phyloP scores from a whole-genome alignment of 2,329 filamentous ascomycete genomes.

The Colletotrichum melonis region DNA sequence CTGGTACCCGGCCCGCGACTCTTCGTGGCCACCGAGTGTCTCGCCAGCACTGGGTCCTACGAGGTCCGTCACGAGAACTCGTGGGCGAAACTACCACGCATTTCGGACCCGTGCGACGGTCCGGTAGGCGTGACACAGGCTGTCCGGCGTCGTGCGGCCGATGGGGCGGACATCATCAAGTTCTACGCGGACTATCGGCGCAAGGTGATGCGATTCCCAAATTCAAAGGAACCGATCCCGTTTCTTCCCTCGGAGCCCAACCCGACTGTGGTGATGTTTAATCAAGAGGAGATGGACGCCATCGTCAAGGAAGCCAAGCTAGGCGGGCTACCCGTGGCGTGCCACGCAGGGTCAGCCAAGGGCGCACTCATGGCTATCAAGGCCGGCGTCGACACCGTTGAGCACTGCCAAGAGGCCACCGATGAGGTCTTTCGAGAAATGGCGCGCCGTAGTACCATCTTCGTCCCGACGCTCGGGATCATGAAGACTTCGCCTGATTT shows the following conservation, averaged over 20 bases:
- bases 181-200: slow-evolving; percentile 63
- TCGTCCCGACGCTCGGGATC: slow-evolving; percentile 64
- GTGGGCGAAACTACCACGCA: slow-evolving; percentile 42
- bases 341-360: slow-evolving; percentile 54
- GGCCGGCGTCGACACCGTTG: slow-evolving; percentile 59
- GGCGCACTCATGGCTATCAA: slow-evolving; percentile 57
- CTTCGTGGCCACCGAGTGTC: slow-evolving; percentile 63
- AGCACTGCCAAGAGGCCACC: slow-evolving; percentile 54
- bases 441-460: slow-evolving; percentile 56
- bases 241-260: slow-evolving; percentile 48
- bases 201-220: slow-evolving; percentile 55
- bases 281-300: slow-evolving; percentile 60
- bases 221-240: slow-evolving; percentile 31
- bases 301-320: slow-evolving; percentile 59
- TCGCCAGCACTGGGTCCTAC: slow-evolving; percentile 62
- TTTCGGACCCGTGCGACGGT: slow-evolving; percentile 59
- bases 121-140: slow-evolving; percentile 56
- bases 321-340: slow-evolving; percentile 54
- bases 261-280: slow-evolving; percentile 57
- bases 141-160: slow-evolving; percentile 57
- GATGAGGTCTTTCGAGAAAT: slow-evolving; percentile 57
- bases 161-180: slow-evolving; percentile 63
- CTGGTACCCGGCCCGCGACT: slow-evolving; percentile 65
- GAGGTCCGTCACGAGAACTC: slow-evolving; percentile 60
- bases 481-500: slow-evolving; percentile 8